phyloP scores from a whole-genome alignment of 306 rosid species.

The Bauhinia variegata region DNA sequence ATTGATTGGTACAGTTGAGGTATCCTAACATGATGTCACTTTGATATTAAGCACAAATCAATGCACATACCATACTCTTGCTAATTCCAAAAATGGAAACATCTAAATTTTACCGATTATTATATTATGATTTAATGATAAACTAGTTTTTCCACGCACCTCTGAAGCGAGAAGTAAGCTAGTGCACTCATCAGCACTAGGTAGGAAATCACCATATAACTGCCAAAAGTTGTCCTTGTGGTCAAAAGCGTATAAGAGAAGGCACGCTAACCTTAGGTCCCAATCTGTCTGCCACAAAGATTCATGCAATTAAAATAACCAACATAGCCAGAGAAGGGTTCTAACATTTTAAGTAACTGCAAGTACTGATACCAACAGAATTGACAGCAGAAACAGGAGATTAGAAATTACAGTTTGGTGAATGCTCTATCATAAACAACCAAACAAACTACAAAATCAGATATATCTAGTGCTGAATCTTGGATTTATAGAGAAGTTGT shows the following conservation, averaged over 20 bases:
- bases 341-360: slow-evolving; percentile 3
- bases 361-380: slow-evolving; percentile 4
- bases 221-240: slow-evolving; percentile 91
- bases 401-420: background rate
- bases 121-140: background rate
- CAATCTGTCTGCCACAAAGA: slow-evolving; percentile 92
- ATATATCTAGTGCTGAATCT: slow-evolving; percentile 16
- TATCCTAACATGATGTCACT: background rate
- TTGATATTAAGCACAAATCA: background rate
- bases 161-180: slow-evolving; percentile 88
- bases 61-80: background rate
- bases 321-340: slow-evolving; percentile 12
- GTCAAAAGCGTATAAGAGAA: slow-evolving; percentile 80
- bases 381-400: slow-evolving; percentile 8
- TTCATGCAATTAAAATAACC: slow-evolving; percentile 38
- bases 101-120: slow-evolving; percentile 9
- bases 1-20: too few species aligned
- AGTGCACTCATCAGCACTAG: slow-evolving; percentile 82
- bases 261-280: slow-evolving; percentile 94
- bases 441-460: background rate
- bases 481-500: slow-evolving; percentile 21
- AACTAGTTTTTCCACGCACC: slow-evolving; percentile 47
- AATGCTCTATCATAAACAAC: slow-evolving; percentile 14
- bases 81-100: slow-evolving; percentile 10
- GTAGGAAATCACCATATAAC: slow-evolving; percentile 86